Base-by-base conservation (phyloP, 305 asterid genomes). In the Fraxinus sp. region DNA sequence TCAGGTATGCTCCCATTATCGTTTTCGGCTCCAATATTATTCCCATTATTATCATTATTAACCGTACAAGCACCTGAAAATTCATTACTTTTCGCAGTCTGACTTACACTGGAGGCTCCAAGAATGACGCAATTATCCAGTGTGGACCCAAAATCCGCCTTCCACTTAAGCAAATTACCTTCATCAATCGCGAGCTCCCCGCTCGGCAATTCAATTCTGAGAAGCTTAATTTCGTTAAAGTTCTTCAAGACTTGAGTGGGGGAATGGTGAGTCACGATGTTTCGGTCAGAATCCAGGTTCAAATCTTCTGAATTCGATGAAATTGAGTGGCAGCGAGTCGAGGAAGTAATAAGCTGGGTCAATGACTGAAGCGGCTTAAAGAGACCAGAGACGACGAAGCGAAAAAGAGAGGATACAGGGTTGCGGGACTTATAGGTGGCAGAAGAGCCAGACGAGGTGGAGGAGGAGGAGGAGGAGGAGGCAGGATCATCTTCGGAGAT, bases 121-220 rank as follows among this genome's bases (percentile, higher is more conserved):
- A 96, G 96, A 39, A 96, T 96, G 18, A 93, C 97, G 41, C 99
- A 94, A 77, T 87, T 93, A 72, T 96, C 98, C 1, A 96, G 93
- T 3, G 99, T 96, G 64, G 99, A 96, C 5, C 98, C 99, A 24
- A 96, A 96, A 83, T 87, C 86, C 11, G 98, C 98, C 80, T 93
- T 92, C 99, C 99, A 94, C 79, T 93, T 96, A 1, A 96, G 95
- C 86, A 94, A 73, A 87, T 90, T 97, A 5, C 96, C 97, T 0
- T 90, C 95, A 20, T 96, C 99, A 52, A 94, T 91, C 64, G 97
- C 99, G 43, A 94, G 89, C 83, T 96, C 99, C n/a, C 98, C 98
- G 8, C 91, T 87, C 2, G 99, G 99, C 62, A 96, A 91, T 81
- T 93, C 98, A 22, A 93, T 96, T 75, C 90, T 86, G 4, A 96